Base-by-base conservation (phyloP, 371 early-diverging fungal species). In the Mucor velutinosus region DNA sequence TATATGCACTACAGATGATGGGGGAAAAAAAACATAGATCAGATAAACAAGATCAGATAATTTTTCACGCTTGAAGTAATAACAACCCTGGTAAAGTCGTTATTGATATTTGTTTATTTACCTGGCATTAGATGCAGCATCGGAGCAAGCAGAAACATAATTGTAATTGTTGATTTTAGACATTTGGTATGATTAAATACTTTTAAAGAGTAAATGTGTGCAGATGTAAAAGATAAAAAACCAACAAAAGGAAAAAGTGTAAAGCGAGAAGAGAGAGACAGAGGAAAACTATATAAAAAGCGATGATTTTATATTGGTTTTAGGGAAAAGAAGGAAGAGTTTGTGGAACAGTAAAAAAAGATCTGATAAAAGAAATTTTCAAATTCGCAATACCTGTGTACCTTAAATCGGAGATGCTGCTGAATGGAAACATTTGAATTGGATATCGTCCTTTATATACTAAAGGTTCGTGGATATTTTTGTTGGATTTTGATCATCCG, bases 291-390 rank as follows among this genome's bases (percentile, higher is more conserved):
- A 45, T 55, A 61, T 47, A 61, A 49, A 61, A 39, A 37, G 23
- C 21, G 51, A 51, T 25, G 51, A 10, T 51, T 25, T 51, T 51
- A 51, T 51, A 51, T 51, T 25, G 25, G 51, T 15, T 41, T 65
- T 35, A 62, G 62, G 64, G 62, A 65, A 58, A 67, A 68, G 55
- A 62, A 53, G 60, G 53, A 53, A 69, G 29, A 58, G 39, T 65
- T 65, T 10, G 63, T 71, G 63, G 35, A 41, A 69, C 55, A 55
- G 47, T 30, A 53, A 60, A 60, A 62, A 63, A 64, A 60, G 66
- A 73, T 73, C 73, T 73, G 73, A 73, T 69, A 73, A 73, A n/a
- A 64, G 30, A 62, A 58, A 68, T 49, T 49, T 27, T 60, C 12
- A 30, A 58, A 47, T 53, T 63, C 51, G 51, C 51, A 51, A 51